Conservation (phyloP, 225 moss, liverwort and hornwort species). For the Physcomitrium patens region DNA sequence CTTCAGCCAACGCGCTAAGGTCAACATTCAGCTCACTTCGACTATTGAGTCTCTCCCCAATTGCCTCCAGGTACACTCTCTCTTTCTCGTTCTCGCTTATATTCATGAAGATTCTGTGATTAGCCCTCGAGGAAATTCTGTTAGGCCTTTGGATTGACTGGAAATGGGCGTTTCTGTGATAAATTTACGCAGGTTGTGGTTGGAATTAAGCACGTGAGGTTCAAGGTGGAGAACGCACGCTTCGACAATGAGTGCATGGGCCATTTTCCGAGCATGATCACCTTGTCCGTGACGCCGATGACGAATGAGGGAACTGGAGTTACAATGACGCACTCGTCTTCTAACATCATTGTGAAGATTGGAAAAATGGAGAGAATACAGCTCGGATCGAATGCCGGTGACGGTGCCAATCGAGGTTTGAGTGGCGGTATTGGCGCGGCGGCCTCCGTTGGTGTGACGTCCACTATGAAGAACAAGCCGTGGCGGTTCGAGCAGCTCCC, state of each 20-base stretch:
- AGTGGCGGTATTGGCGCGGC: slow-evolving; percentile 32
- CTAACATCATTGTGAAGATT: slow-evolving; percentile 37
- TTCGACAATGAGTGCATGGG: slow-evolving; percentile 51
- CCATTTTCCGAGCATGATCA: slow-evolving; percentile 49
- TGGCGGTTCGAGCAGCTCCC: slow-evolving; percentile 61
- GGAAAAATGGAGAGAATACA: slow-evolving; percentile 37
- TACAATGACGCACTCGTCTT: slow-evolving; percentile 59
- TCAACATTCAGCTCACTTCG: slow-evolving; percentile 48
- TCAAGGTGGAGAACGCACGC: slow-evolving; percentile 53
- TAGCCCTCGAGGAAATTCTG: slow-evolving; percentile 13
- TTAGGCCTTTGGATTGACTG: slow-evolving; percentile 19
- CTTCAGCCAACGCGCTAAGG: slow-evolving; percentile 49
- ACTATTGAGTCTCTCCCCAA: slow-evolving; percentile 41
- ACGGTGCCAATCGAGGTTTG: slow-evolving; percentile 32
- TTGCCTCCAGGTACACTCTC: slow-evolving; percentile 38
- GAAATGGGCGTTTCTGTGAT: neutral
- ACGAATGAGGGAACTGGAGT: slow-evolving; percentile 48
- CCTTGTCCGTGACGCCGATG: slow-evolving; percentile 38
- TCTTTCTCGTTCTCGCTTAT: neutral
- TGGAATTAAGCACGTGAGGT: slow-evolving; percentile 53
- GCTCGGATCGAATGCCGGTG: slow-evolving; percentile 27
- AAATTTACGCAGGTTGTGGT: slow-evolving; percentile 37
- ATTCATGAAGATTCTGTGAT: neutral
- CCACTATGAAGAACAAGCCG: slow-evolving; percentile 51
- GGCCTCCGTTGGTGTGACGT: slow-evolving; percentile 15